Evolutionary conservation across 768 basidiomycete genomes (phyloP), one percentile per base, ranked within the genome.

Genomic region (Multifurca ochricompacta): DNA sequence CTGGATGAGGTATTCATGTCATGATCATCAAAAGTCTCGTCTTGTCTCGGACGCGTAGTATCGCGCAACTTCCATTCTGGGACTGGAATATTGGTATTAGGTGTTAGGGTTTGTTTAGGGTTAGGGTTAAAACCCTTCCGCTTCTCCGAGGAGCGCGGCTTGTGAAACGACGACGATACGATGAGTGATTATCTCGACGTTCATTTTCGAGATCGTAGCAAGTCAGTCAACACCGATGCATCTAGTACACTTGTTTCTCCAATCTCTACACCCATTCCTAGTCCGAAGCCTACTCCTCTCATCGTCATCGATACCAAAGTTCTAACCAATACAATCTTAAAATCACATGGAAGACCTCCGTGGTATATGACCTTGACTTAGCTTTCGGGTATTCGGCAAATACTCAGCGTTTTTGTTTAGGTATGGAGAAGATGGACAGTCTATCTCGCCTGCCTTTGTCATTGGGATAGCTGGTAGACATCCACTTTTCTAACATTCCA

Each of bases 301-400:
- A 25, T 54, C 28, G 36, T 55, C 31, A 25, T 54, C 28, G 36
- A 13, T 25, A 45, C 54, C 7, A 59, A 69, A 53, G 59, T 67
- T 4, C 83, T 71, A 62, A 80, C 90, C 71, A 92, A 91, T 63
- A 87, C 80, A 2, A 73, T 92, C 23, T 71, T 92, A 32, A 85
- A 83, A 44, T 88, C 87, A 31, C 90, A 92, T 69, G 90, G 90
- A 45, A 77, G 90, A 43, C 87, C 87, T 44, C 88, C 90, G 63
- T 91, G 89, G 89, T 90, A 68, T 90, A 68, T 51, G 40, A 9
- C 13, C 23, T 31, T 59, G 43, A 14, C n/a, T 6, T 34, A 37
- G 48, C 37, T 25, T 34, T 16, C 59, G 51, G 19, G 48, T 28
- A 18, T 36, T n/a, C 35, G 14, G 59, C 32, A 58, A 42, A 44